Evolutionary conservation across 2,329 filamentous ascomycete species (phyloP).

Genomic region (Penicillium sp.): DNA sequence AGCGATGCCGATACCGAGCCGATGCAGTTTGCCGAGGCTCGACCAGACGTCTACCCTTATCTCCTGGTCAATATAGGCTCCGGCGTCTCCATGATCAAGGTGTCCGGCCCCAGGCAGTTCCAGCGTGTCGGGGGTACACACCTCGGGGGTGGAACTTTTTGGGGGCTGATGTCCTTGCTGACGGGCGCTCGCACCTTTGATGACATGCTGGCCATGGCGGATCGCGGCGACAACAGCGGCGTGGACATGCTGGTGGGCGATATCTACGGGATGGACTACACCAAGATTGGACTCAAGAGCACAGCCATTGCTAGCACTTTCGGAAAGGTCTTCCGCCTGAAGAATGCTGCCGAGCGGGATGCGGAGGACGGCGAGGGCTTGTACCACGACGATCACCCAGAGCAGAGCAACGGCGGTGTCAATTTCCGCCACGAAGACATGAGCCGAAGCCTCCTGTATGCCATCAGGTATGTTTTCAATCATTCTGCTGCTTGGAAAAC

Average conservation of each 20-base stretch:
- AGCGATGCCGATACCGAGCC: constrained; percentile 78
- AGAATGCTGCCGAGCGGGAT: constrained; percentile 72
- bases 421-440: constrained; percentile 79
- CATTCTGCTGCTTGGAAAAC: constrained; percentile 3
- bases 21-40: constrained; percentile 78
- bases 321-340: constrained; percentile 93
- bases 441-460: constrained; percentile 84
- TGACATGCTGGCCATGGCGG: constrained; percentile 91
- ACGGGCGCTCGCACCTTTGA: constrained; percentile 96
- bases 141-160: constrained; percentile 92
- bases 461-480: constrained; percentile 58
- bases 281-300: constrained; percentile 92
- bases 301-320: constrained; percentile 95
- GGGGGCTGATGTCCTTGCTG: constrained; percentile 85
- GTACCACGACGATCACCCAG: constrained; percentile 44
- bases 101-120: constrained; percentile 80
- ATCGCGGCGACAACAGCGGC: constrained; percentile 81
- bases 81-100: constrained; percentile 94
- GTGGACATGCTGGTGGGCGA: constrained; percentile 97
- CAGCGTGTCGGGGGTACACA: constrained; percentile 92
- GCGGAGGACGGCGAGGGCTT: constrained; percentile 67
- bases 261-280: constrained; percentile 94
- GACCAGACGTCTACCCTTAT: constrained; percentile 87
- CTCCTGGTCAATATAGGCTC: constrained; percentile 97
- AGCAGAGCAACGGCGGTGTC: constrained; percentile 32